Evolutionary conservation across 2,329 filamentous ascomycete species (phyloP).

Genomic region (Arthrobotrys iridis): DNA sequence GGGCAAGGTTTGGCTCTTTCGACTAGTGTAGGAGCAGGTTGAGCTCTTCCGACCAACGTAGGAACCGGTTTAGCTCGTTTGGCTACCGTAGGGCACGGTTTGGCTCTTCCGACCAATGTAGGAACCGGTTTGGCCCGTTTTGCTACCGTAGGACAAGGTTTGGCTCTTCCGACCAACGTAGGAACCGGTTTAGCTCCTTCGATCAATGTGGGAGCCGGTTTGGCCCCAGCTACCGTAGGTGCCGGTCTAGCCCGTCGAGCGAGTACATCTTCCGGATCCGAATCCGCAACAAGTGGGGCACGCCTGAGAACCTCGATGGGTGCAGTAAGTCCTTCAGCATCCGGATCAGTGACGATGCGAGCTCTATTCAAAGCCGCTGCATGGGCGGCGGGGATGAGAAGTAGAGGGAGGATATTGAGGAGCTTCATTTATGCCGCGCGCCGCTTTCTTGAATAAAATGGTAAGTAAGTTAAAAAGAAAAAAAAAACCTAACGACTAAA

Average conservation of each 20-base stretch:
- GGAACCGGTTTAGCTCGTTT: no score
- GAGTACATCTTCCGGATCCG: constrained; percentile 5
- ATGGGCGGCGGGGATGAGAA: not conserved
- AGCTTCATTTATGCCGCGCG: constrained; percentile 9
- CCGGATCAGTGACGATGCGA: not conserved
- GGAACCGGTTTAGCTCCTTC: no score
- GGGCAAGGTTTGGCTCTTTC: no score
- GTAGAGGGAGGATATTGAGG: not conserved
- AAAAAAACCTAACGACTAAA: no score
- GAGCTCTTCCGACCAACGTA: no score
- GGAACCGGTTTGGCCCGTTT: no score
- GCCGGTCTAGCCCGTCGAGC: not conserved
- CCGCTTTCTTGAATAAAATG: not conserved
- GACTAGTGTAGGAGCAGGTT: no score
- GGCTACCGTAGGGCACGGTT: no score
- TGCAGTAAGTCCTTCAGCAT: constrained; percentile 1
- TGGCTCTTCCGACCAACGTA: no score
- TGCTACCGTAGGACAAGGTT: no score
- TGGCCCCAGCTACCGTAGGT: not conserved
- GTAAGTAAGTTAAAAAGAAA: not conserved
- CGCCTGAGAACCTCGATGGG: not conserved
- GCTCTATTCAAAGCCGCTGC: not conserved
- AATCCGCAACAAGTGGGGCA: not conserved
- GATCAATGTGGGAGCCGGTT: no score
- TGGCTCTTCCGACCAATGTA: no score